Percentiles rank a stretch among this genome's conserved stretches.
Conservation (phyloP, 306 rosid species). For the Lotus japonicus region DNA sequence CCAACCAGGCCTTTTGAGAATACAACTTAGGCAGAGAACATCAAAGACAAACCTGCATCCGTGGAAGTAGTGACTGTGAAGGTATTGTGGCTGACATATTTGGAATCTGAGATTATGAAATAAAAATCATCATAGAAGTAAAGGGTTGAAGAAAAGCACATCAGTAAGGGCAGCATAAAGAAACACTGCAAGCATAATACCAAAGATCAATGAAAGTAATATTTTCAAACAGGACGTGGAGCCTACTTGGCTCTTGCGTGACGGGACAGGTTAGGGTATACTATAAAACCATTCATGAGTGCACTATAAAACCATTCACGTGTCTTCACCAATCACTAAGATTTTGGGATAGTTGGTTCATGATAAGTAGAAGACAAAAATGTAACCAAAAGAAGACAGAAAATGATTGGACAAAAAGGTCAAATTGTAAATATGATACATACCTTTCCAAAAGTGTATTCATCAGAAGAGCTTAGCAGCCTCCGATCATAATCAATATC, state of each 20-base stretch:
- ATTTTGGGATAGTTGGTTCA: too few relatives aligned
- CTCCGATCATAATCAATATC: slow-evolving; percentile 87
- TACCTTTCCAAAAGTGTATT: slow-evolving; percentile 16
- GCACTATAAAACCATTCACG: too few relatives aligned
- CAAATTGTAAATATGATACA: background rate
- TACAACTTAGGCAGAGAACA: slow-evolving; percentile 16
- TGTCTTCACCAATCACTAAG: too few relatives aligned
- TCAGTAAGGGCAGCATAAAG: slow-evolving; percentile 7
- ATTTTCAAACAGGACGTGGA: slow-evolving; percentile 13
- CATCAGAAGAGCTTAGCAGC: slow-evolving; percentile 56
- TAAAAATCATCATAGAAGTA: slow-evolving; percentile 11
- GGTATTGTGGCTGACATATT: slow-evolving; percentile 80
- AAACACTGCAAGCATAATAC: background rate
- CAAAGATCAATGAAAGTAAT: background rate
- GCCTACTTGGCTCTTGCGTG: too few relatives aligned
- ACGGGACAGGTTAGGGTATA: too few relatives aligned
- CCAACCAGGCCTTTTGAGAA: background rate
- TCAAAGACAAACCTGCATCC: slow-evolving; percentile 64
- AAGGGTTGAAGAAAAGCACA: slow-evolving; percentile 11
- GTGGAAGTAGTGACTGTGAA: slow-evolving; percentile 56
- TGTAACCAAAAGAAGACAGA: too few relatives aligned
- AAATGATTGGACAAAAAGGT: background rate
- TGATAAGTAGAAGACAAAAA: too few relatives aligned
- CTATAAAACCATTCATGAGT: too few relatives aligned
- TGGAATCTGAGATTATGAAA: slow-evolving; percentile 55